Evolutionary conservation across 2,329 filamentous ascomycete species (phyloP), one percentile per base, ranked within the genome.

Genomic region (Aspergillus calidoustus): DNA sequence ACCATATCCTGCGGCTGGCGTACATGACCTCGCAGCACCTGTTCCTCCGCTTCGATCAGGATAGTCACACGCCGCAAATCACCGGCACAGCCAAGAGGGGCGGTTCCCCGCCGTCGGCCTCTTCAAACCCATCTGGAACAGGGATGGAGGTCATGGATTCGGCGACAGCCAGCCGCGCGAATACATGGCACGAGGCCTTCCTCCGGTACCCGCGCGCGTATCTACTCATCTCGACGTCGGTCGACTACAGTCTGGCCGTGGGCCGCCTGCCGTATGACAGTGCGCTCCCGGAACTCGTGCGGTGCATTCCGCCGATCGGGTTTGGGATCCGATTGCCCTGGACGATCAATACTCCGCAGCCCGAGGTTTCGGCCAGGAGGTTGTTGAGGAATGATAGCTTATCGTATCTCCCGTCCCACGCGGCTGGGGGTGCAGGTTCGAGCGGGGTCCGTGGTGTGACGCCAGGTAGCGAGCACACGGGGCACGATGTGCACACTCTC

Each of bases 161-260:
- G 31, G n/a, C 54, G 5, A 28, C 47, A 1, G 41, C 46, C 9
- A 47, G n/a, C 11, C 63, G 63, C 2, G 66, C 65, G 13, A 68
- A 60, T 15, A 66, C 59, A 19, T 72, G 69, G 70, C 57, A 67
- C 22, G 69, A 71, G 13, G 70, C 70, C 1, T 72, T 70, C 43
- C 38, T 72, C 7, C 60, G 57, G 9, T 71, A 61, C 28, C 69
- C 69, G 0, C 66, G 69, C 15, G 71, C 69, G 1, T 73, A 72
- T 46, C 64, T 72, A 2, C 64, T 71, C 13, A 72, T 72, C 28
- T 73, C 69, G 7, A 72, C 64, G 3, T 67, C 64, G 1, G 66
- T 72, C 15, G 69, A 73, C 34, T 70, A 72, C 31, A 69, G 65
- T 22, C 59, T 72, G 4, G 47, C 68, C 0, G 59, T 68, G 4